Evolutionary conservation across 2,329 filamentous ascomycete genomes (phyloP).

Genomic region (Plectosphaerella cucumerina): DNA sequence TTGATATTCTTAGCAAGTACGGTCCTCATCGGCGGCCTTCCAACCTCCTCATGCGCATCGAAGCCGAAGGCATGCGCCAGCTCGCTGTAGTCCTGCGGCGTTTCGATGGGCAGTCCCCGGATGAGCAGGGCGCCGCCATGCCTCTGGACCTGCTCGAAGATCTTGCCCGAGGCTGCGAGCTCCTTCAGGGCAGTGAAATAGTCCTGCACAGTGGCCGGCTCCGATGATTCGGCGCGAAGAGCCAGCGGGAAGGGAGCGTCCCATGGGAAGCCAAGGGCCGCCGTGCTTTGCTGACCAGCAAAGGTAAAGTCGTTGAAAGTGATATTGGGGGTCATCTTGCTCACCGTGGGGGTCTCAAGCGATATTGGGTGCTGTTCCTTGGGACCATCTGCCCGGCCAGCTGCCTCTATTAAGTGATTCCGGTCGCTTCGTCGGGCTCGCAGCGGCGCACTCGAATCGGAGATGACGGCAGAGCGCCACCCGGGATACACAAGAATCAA

Average conservation of each 20-base stretch:
- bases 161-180: constrained; percentile 18
- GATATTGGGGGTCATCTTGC: background rate
- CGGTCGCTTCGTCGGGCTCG: too few species aligned
- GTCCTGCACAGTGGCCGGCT: constrained; percentile 9
- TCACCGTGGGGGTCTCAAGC: background rate
- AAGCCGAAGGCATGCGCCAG: constrained; percentile 30
- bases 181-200: constrained; percentile 12
- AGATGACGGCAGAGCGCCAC: too few species aligned
- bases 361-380: too few species aligned
- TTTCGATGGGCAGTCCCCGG: constrained; percentile 24
- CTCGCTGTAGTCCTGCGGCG: constrained; percentile 25
- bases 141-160: constrained; percentile 16
- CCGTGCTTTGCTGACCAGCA: constrained; percentile 17
- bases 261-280: constrained; percentile 14
- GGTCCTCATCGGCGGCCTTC: constrained; percentile 24
- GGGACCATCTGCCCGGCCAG: too few species aligned
- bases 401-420: too few species aligned
- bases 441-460: too few species aligned
- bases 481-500: background rate
- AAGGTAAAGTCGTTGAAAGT: constrained; percentile 14
- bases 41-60: constrained; percentile 26
- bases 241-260: constrained; percentile 18
- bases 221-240: constrained; percentile 5
- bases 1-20: constrained; percentile 28
- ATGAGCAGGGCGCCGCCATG: constrained; percentile 29